These are phyloP conservation scores for Suhomyces chickasaworum DNA, from an alignment of 1,139 yeast genomes.

Conservation along the genomic window DNA sequence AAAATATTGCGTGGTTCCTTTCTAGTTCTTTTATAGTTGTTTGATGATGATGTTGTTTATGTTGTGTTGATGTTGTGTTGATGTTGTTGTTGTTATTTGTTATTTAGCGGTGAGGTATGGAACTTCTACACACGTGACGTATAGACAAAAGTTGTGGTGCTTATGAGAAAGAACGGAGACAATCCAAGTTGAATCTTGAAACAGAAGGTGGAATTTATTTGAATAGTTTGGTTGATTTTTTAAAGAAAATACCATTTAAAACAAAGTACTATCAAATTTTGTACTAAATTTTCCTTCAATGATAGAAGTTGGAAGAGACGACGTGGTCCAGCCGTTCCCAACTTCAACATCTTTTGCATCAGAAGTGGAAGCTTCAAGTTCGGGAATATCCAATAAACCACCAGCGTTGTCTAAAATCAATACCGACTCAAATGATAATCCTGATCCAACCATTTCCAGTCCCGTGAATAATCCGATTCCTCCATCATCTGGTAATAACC, in stretches of 20 bases:
- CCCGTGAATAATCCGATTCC: background rate
- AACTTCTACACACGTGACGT: background rate
- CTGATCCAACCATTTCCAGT: background rate
- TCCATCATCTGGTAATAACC: background rate
- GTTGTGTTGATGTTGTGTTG: too few species aligned
- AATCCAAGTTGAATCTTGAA: background rate
- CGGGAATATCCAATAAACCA: background rate
- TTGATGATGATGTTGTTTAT: too few species aligned
- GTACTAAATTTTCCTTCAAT: background rate
- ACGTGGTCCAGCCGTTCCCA: conserved; percentile 13
- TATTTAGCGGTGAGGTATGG: too few species aligned
- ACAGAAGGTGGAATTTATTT: background rate
- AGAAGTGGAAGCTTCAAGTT: background rate
- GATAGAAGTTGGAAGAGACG: conserved; percentile 11
- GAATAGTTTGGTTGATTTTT: background rate
- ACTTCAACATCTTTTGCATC: conserved; percentile 4
- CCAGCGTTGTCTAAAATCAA: background rate
- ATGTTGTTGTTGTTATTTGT: background rate
- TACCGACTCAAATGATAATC: background rate
- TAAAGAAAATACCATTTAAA: background rate
- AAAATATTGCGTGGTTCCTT: too few species aligned
- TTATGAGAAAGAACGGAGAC: conserved; percentile 6
- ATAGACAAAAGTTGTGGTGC: conserved; percentile 4
- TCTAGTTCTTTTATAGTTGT: too few species aligned
- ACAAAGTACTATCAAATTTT: background rate